Base-by-base conservation (phyloP, 768 basidiomycete genomes). In the Kwoniella sp. region DNA sequence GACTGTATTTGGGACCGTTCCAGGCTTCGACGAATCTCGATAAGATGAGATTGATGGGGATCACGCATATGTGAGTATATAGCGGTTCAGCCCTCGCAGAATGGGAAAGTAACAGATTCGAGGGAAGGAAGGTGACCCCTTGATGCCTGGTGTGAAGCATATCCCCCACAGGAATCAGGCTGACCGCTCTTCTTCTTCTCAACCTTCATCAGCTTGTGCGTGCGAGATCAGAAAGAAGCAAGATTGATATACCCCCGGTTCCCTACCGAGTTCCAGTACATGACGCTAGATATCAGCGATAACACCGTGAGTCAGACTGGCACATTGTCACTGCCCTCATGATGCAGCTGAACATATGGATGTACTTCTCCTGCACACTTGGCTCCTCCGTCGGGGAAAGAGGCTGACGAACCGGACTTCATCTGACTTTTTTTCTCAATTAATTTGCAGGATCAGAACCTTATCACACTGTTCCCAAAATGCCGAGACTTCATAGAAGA, bases 241-340 rank as follows among this genome's bases (percentile, higher is more conserved):
- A 54, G 64, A 1, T 65, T 78, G 26, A 76, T 80, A 61, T 76
- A 74, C 26, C 75, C 77, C 19, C 61, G 74, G 22, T 78, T 78
- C 58, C 79, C 79, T 19, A 67, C 69, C 2, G 60, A 69, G 36
- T 80, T 80, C 64, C 55, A 44, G 27, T 80, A 81, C 55, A 69
- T 77, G 68, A 74, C 71, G 0, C 33, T 81, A 25, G 79, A 81
- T n/a, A 76, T 81, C 29, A 70, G 74, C 40, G 79, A 81, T 59
- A 71, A 68, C 46, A 71, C 68, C n/a, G 77, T 79, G 58, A 69
- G 73, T 68, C 51, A n/a, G 8, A 12, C 15, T 47, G 25, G 52
- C 29, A 21, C 33, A n/a, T n/a, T n/a, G n/a, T n/a, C n/a, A n/a
- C n/a, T n/a, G n/a, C n/a, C n/a, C n/a, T n/a, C n/a, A n/a, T n/a